Evolutionary conservation across 257 asterid genomes (phyloP), one percentile per base, ranked within the genome.

Genomic region (Capsicum pubescens): DNA sequence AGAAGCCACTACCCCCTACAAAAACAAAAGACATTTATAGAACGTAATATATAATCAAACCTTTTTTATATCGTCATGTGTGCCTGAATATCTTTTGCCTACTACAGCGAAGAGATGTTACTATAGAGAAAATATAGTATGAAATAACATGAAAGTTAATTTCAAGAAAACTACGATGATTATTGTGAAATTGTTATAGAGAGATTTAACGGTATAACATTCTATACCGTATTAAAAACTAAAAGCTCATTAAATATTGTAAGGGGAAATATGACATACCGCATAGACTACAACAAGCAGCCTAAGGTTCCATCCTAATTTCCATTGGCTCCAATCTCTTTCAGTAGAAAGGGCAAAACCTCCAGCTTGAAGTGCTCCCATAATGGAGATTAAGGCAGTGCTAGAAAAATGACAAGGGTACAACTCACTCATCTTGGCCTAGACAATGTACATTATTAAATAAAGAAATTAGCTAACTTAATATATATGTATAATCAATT

Each of bases 321-420:
- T 84, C 98, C 98, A 94, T 10, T 90, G 86, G 70, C 48, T 87
- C 97, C 93, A 87, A 48, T 91, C 93, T 83, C 89, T 86, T 82
- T 90, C 91, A 0, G 71, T 63, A 64, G 89, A 91, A 12, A 94
- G 21, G 0, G 93, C 98, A 54, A 42, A 91, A 1, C 63, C 35
- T 4, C 71, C 80, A 8, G 89, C 83, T 68, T 86, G 97, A 48
- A 87, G 44, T 36, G 94, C 82, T 1, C 89, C 97, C 90, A 90
- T 89, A 2, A 84, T 1, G 1, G 88, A 83, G 87, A 92, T 90
- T 89, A 94, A 80, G 1, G 94, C 95, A 0, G 95, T 90, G 46
- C 90, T 77, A 14, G 93, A 89, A 81, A 89, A 94, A 6, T 92
- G 93, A 26, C 94, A 94, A 3, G 97, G 97, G 69, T 88, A 94